phyloP scores from a whole-genome alignment of 768 basidiomycete genomes.

The Tephrocybe rancida region DNA sequence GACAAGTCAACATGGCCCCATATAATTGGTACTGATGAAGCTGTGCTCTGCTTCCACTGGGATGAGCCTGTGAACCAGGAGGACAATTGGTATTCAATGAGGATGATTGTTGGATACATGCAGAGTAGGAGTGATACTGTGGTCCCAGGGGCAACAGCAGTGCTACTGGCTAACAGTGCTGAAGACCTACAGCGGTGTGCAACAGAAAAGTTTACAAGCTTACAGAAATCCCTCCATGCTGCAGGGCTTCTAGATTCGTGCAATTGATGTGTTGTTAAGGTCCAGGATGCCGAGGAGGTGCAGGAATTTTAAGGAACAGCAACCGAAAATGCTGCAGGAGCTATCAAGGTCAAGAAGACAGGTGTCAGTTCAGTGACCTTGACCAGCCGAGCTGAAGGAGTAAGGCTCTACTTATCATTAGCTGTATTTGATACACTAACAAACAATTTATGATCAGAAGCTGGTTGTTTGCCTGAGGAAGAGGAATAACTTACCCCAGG shows the following conservation, averaged over 20 bases:
- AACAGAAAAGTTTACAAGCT: not conserved
- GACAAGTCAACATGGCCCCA: constrained; percentile 8
- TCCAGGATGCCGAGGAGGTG: no score
- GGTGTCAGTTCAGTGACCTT: not conserved
- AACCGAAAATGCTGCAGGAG: not conserved
- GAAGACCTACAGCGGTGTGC: constrained; percentile 4
- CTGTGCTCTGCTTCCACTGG: constrained; percentile 3
- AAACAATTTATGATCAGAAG: not conserved
- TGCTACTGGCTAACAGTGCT: not conserved
- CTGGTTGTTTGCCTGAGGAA: not conserved
- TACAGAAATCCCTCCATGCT: constrained; percentile 3
- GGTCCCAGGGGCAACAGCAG: not conserved
- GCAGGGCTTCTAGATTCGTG: not conserved
- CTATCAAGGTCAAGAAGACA: not conserved
- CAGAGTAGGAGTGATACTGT: not conserved
- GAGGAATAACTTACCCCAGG: not conserved
- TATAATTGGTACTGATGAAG: constrained; percentile 1
- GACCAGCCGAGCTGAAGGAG: not conserved
- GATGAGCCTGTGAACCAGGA: not conserved
- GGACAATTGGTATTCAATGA: constrained; percentile 5
- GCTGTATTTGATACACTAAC: not conserved
- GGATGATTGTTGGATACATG: constrained; percentile 9
- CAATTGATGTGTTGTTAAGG: not conserved
- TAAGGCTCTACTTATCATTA: not conserved
- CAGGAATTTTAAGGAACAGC: not conserved